These are phyloP conservation scores for Debaryomyces psychrophilus DNA, from an alignment of 1,139 yeast genomes.

Conservation along the genomic window DNA sequence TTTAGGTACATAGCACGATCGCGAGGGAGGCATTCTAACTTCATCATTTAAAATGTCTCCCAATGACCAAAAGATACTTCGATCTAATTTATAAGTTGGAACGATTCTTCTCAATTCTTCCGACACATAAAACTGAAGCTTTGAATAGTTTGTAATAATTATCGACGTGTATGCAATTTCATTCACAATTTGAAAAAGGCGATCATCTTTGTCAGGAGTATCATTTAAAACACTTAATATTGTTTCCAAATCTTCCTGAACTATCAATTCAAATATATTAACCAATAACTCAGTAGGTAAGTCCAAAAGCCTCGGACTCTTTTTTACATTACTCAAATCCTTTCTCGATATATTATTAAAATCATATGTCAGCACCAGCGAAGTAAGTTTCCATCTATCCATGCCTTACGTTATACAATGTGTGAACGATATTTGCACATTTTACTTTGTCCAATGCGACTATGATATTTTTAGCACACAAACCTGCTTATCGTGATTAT, in stretches of 20 bases:
- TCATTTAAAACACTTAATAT: neutral
- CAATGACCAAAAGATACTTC: conserved; percentile 6
- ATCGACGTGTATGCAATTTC: neutral
- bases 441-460: too few relatives aligned
- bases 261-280: neutral
- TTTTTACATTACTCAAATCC: neutral
- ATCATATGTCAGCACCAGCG: neutral
- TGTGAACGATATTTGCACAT: neutral
- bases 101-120: conserved; percentile 1
- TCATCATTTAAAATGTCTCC: neutral
- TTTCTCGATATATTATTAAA: neutral
- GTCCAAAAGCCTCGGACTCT: neutral
- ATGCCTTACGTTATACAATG: neutral
- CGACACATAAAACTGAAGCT: neutral
- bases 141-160: conserved; percentile 7
- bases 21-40: neutral
- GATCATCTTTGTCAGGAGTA: neutral
- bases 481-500: too few relatives aligned
- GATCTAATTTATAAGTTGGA: conserved; percentile 4
- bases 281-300: conserved; percentile 4
- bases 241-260: conserved; percentile 1
- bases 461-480: too few relatives aligned
- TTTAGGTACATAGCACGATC: neutral
- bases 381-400: neutral
- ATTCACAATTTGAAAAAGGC: neutral